Base-by-base conservation (phyloP, 2,329 filamentous ascomycete species). In the Rhynchosporium secalis region DNA sequence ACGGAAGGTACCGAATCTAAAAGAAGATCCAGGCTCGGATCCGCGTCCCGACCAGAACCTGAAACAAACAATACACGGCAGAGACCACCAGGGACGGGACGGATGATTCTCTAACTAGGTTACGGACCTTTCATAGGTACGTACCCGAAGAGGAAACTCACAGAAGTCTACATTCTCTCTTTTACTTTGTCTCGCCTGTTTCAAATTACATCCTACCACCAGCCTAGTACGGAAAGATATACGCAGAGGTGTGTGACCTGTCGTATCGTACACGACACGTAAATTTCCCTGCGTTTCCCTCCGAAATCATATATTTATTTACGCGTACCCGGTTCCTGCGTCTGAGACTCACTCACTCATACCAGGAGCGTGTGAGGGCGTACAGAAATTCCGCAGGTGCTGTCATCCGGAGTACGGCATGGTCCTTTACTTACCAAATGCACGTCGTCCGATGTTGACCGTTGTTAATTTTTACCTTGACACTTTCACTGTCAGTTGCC, bases 21-120 rank as follows among this genome's bases (percentile, higher is more conserved):
- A 46, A 56, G 40, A 45, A 56, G 54, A 45, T 46, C 54, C 45
- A 33, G 38, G 40, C 54, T 56, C 41, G 54, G 54, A 56, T 56
- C 54, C 33, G 38, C 54, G 45, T 56, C 28, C 36, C 33, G 33
- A 54, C 28, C 40, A 40, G 51, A 28, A 33, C 20, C n/a, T n/a
- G n/a, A 9, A n/a, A 36, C 1, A 36, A 36, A 36, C 33, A 36
- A 10, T 5, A 36, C 33, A 36, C 20, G 33, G 9, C 33, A 36
- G 33, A 36, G 6, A 5, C 6, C 5, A 10, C 33, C 33, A 36
- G 33, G 9, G 33, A 5, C 33, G 9, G 33, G 20, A 20, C 20
- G 20, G 20, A 20, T 20, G 20, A 20, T 20, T 20, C 20, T 20
- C 20, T 20, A 20, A 20, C 20, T 20, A 20, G 20, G 20, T 20